Base-by-base conservation (phyloP, 192 early-diverging fungal genomes). In the Linnemannia schmuckeri region DNA sequence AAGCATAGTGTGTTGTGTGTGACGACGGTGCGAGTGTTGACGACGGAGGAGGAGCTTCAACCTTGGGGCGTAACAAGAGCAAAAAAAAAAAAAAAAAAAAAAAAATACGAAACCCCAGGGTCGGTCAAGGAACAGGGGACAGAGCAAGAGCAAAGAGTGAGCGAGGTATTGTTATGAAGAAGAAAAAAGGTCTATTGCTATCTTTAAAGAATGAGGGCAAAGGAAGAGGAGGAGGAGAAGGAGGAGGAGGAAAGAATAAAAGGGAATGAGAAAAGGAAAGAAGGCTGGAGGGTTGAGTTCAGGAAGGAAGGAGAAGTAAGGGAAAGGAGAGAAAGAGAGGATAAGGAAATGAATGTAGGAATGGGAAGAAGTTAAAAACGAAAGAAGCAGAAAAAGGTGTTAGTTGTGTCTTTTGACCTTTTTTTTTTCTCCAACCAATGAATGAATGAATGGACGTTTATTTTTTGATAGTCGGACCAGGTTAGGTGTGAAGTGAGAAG, bases 1-100 rank as follows among this genome's bases (percentile, higher is more conserved):
- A 72, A 93, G 83, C 90, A 93, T 93, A 35, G 73, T 10, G 37
- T 40, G 20, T 38, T 55, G 77, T 20, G 46, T 47, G 12, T 66
- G 47, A 17, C 27, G 12, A 30, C 63, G 52, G 52, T n/a, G 35
- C 66, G 71, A 22, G 24, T 49, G 54, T n/a, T 24, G 72, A n/a
- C 27, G 15, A 46, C 57, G 15, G 18, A 69, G 17, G 54, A 46
- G n/a, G 54, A 61, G 49, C 30, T 74, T 37, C 30, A 40, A 57
- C 49, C 61, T 66, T 66, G 30, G 13, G 61, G 30, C 61, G 61
- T 66, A 66, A 66, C 61, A 52, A 52, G 49, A 52, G 4, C 15
- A 52, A 52, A 52, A 52, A 49, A 52, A 52, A 52, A 52, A 52
- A 22, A 52, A 18, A 18, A 52, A 52, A 52, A 52, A 22, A 52